Base-by-base conservation (phyloP, 306 rosid genomes). In the Senna siamea region DNA sequence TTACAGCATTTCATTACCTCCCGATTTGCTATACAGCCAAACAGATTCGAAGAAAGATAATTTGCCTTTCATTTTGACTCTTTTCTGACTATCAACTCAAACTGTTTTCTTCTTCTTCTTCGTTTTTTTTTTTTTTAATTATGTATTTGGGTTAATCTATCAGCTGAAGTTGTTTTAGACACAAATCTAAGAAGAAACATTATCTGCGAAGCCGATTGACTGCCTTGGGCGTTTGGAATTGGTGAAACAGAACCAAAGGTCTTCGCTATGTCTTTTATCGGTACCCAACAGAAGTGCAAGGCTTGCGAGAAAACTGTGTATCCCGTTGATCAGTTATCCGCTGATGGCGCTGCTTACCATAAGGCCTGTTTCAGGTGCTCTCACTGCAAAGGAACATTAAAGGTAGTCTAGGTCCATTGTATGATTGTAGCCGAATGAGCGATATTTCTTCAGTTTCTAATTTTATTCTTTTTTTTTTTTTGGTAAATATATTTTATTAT, bases 221-320 rank as follows among this genome's bases (percentile, higher is more conserved):
- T 14, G 35, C 38, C 40, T 32, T 20, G 28, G 41, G 55, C 22
- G 2, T 30, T 50, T 66, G 46, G 76, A 7, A 40, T 52, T 54
- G 55, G 83, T 9, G 22, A 63, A 74, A 30, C 58, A 83, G 97
- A 90, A 88, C 93, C 81, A 73, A 73, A 72, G 73, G 71, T 55
- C 43, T 43, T n/a, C 64, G 67, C 60, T 54, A 90, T 90, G 97
- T 89, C 95, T 77, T 91, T 91, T 76, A 75, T 73, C 72, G 95
- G 97, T 55, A 91, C 97, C 59, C 94, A 87, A 73, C 89, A 84
- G 50, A 91, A 89, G 80, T 91, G 97, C 87, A 89, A 89, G 87
- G 92, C 92, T 48, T 89, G 97, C 67, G 88, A 82, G 79, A 89
- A 90, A 85, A 91, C 95, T 19, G 97, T 91, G 6, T 91, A 91